Evolutionary conservation across 2,329 filamentous ascomycete genomes (phyloP), one percentile per base, ranked within the genome.

Genomic region (Helotiales sp.): DNA sequence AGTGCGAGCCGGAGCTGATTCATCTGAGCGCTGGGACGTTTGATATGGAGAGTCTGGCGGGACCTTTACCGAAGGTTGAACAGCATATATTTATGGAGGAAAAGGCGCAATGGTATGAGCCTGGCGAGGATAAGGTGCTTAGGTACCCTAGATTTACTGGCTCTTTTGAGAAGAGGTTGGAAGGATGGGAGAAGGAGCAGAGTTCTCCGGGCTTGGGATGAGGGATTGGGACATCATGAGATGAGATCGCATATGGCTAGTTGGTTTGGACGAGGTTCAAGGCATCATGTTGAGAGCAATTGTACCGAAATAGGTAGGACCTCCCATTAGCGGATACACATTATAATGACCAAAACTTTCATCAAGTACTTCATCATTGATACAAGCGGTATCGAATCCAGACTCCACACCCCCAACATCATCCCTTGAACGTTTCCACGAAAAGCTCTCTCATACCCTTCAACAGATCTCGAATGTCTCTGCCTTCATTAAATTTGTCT

Each of bases 401-500:
- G 2, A 24, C 34, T 42, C 15, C 17, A 24, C 3, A 29, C 25
- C 52, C 5, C 46, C 27, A 9, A 47, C 44, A 50, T 66, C 49
- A 67, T 36, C 44, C 57, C 33, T 69, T 85, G 74, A 87, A 79
- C 17, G 82, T 81, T 71, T 88, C 85, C 0, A 86, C 84, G 75
- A 95, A 93, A 57, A 93, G 70, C 73, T 89, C 86, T 65, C 90
- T 80, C 89, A 96, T 95, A 2, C 87, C 88, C 77, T 93, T 95
- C 58, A 95, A 75, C 70, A 95, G 80, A 38, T 81, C 77, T 4
- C 82, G 83, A 69, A 96, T 71, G 71, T 93, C 89, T 66, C 89
- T 81, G 49, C 81, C 84, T 78, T 97, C 92, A 69, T 96, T 96
- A 57, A 97, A 80, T 69, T 81, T 81, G 63, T 96, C 90, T 55